phyloP scores from a whole-genome alignment of 345 rosid genomes.

The Gynandropsis gynandra region DNA sequence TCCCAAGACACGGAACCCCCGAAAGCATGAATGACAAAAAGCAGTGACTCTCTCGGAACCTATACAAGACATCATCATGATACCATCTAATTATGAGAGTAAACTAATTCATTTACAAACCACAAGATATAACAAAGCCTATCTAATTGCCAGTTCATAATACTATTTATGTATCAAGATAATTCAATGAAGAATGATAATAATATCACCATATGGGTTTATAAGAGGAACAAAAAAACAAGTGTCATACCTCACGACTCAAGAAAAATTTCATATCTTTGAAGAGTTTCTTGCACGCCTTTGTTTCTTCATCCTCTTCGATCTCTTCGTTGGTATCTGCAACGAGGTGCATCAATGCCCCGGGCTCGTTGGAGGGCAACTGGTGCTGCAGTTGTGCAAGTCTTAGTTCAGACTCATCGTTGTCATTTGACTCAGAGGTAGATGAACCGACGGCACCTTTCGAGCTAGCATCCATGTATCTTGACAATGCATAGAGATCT shows the following conservation, averaged over 20 bases:
- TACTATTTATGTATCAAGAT: too few relatives aligned
- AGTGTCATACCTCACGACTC: conserved; percentile 72
- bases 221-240: conserved; percentile 4
- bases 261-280: conserved; percentile 69
- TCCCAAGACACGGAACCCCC: conserved; percentile 97
- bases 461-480: conserved; percentile 63
- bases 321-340: conserved; percentile 48
- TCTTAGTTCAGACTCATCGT: conserved; percentile 68
- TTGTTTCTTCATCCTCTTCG: conserved; percentile 91
- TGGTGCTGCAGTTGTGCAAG: conserved; percentile 96
- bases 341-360: conserved; percentile 87
- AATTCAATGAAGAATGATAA: too few relatives aligned
- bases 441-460: conserved; percentile 39
- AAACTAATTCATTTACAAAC: too few relatives aligned
- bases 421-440: conserved; percentile 33
- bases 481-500: conserved; percentile 88
- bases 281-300: conserved; percentile 64
- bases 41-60: conserved; percentile 96
- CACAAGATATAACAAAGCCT: too few relatives aligned
- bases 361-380: conserved; percentile 87
- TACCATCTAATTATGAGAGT: too few relatives aligned
- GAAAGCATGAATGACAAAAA: conserved; percentile 84
- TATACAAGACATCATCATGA: too few relatives aligned
- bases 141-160: too few relatives aligned
- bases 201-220: too few relatives aligned